Percentiles rank a stretch among this genome's conserved stretches.
phyloP scores from a whole-genome alignment of 805 yeast species.

The Ogataea trehaloabstinens region DNA sequence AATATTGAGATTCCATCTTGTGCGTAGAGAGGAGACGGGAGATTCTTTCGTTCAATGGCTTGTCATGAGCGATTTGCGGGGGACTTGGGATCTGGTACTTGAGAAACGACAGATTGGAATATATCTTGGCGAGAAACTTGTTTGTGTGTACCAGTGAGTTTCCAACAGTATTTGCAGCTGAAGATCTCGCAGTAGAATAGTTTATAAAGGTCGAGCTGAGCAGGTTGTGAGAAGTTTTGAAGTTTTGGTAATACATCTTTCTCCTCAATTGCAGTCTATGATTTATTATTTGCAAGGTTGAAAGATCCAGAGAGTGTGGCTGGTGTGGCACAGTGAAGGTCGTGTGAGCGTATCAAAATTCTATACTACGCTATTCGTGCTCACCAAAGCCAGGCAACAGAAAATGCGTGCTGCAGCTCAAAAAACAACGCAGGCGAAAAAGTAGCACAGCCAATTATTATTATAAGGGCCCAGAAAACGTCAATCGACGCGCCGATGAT shows the following conservation, averaged over 20 bases:
- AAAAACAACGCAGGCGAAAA: no score
- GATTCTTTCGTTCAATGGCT: constrained; percentile 7
- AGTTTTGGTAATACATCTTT: constrained; percentile 18
- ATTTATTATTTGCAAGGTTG: not conserved
- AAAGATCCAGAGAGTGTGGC: no score
- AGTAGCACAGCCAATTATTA: no score
- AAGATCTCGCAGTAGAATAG: constrained; percentile 14
- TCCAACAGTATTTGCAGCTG: constrained; percentile 8
- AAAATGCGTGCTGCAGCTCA: no score
- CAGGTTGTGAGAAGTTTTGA: constrained; percentile 19
- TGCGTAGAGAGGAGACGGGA: constrained; percentile 19
- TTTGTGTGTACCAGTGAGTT: constrained; percentile 13
- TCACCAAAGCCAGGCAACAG: no score
- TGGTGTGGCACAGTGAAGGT: no score
- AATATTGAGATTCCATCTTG: constrained; percentile 33
- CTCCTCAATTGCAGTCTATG: constrained; percentile 6
- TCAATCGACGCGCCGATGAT: not conserved
- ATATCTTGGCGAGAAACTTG: constrained; percentile 13
- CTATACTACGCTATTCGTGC: no score
- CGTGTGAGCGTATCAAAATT: no score
- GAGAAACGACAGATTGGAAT: constrained; percentile 18
- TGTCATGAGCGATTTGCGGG: constrained; percentile 14
- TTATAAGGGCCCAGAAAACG: not conserved
- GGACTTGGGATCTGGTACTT: constrained; percentile 24
- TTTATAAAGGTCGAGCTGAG: constrained; percentile 19